Percentiles rank a stretch among this genome's conserved stretches.
Evolutionary conservation across 805 yeast genomes (phyloP).

Genomic region (Ogataea trehalophila): DNA sequence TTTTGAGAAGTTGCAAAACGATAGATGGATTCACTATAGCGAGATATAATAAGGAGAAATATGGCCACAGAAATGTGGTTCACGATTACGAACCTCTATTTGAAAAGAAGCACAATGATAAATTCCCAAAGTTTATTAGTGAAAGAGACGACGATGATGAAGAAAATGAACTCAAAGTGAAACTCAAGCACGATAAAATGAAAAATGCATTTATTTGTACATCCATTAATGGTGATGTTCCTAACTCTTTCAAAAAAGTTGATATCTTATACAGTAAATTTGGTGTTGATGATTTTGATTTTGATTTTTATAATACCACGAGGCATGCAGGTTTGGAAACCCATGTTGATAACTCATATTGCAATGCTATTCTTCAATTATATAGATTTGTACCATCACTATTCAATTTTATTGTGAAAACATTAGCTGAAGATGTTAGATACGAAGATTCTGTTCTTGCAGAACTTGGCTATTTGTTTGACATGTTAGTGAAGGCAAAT

Average conservation of each 20-base stretch:
- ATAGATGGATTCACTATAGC: conserved; percentile 35
- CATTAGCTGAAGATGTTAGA: conserved; percentile 50
- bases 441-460: conserved; percentile 50
- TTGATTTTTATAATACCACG: conserved; percentile 75
- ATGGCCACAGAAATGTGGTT: conserved; percentile 51
- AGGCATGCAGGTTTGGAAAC: conserved; percentile 81
- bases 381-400: conserved; percentile 73
- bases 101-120: conserved; percentile 25
- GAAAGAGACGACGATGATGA: conserved; percentile 38
- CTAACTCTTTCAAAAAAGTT: conserved; percentile 70
- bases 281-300: conserved; percentile 94
- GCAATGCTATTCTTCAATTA: conserved; percentile 75
- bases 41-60: conserved; percentile 53
- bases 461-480: conserved; percentile 85
- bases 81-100: conserved; percentile 37
- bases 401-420: conserved; percentile 56
- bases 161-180: conserved; percentile 22
- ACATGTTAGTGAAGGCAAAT: conserved; percentile 80
- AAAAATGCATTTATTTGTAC: conserved; percentile 28
- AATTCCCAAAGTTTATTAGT: conserved; percentile 55
- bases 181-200: conserved; percentile 13
- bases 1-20: conserved; percentile 34
- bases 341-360: conserved; percentile 71
- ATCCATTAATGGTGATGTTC: conserved; percentile 40
- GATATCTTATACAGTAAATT: conserved; percentile 80